Evolutionary conservation across 2,329 filamentous ascomycete genomes (phyloP).

Genomic region (Cyphellophora europaea): DNA sequence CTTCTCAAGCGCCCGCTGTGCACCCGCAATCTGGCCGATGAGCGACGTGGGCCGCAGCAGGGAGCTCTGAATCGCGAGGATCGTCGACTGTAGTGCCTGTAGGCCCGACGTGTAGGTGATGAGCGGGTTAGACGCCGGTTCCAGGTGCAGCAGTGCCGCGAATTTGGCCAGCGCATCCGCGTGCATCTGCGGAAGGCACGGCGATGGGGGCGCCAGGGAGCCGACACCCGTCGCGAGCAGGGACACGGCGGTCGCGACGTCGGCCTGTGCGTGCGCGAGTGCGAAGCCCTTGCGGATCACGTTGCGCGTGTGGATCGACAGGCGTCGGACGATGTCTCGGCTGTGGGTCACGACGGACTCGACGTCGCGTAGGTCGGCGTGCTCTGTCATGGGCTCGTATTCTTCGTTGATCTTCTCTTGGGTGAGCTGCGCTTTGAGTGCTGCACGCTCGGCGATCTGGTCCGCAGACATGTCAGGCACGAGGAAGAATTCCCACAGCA

Average conservation of each 20-base stretch:
- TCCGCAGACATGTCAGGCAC: conserved; percentile 86
- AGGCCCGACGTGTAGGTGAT: conserved; percentile 65
- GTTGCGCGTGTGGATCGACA: conserved; percentile 74
- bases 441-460: conserved; percentile 81
- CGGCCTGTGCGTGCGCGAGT: conserved; percentile 53
- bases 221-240: conserved; percentile 38
- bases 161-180: conserved; percentile 64
- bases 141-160: conserved; percentile 52
- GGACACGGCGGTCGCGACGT: conserved; percentile 32
- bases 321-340: conserved; percentile 74
- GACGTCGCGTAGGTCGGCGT: conserved; percentile 63
- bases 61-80: conserved; percentile 69
- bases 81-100: conserved; percentile 71
- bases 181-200: conserved; percentile 61
- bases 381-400: conserved; percentile 60
- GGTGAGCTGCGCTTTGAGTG: conserved; percentile 74
- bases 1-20: conserved; percentile 68
- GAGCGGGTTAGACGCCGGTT: conserved; percentile 61
- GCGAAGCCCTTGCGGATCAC: conserved; percentile 72
- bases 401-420: conserved; percentile 82
- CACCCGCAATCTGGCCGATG: conserved; percentile 64
- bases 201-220: conserved; percentile 37
- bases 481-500: conserved; percentile 98
- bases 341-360: conserved; percentile 90
- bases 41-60: conserved; percentile 71